These are phyloP conservation scores for Nosema granulosis DNA, from an alignment of 371 early-diverging fungal species.

Conservation along the genomic window DNA sequence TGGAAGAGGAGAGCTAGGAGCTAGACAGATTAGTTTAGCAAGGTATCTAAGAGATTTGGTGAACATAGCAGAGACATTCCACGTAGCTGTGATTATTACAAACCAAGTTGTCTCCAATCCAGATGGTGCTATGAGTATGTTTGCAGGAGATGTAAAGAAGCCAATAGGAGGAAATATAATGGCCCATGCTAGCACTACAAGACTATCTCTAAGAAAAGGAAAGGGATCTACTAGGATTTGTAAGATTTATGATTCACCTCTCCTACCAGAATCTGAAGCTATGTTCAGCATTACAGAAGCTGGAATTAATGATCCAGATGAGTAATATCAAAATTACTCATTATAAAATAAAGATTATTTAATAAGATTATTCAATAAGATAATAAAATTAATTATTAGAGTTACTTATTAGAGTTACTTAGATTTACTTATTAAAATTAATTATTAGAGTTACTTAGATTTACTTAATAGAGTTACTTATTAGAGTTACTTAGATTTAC, in stretches of 20 bases:
- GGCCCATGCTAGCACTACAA: slow-evolving; percentile 83
- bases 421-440: slow-evolving; percentile 7
- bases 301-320: slow-evolving; percentile 75
- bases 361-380: too few relatives aligned
- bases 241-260: slow-evolving; percentile 71
- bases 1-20: slow-evolving; percentile 92
- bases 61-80: slow-evolving; percentile 86
- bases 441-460: slow-evolving; percentile 4
- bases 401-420: not conserved
- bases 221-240: slow-evolving; percentile 70
- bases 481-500: not conserved
- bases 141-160: slow-evolving; percentile 86
- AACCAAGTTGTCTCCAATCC: slow-evolving; percentile 96
- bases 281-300: slow-evolving; percentile 73
- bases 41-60: slow-evolving; percentile 79
- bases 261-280: slow-evolving; percentile 71
- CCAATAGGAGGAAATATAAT: slow-evolving; percentile 96
- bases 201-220: slow-evolving; percentile 70
- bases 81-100: slow-evolving; percentile 90
- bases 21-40: slow-evolving; percentile 90
- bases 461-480: not conserved
- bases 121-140: slow-evolving; percentile 83
- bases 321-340: slow-evolving; percentile 67
- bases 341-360: too few relatives aligned
- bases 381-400: slow-evolving; percentile 7